Evolutionary conservation across 1,284 basidiomycete species (phyloP).

Genomic region (Phaffia rhodozyma): DNA sequence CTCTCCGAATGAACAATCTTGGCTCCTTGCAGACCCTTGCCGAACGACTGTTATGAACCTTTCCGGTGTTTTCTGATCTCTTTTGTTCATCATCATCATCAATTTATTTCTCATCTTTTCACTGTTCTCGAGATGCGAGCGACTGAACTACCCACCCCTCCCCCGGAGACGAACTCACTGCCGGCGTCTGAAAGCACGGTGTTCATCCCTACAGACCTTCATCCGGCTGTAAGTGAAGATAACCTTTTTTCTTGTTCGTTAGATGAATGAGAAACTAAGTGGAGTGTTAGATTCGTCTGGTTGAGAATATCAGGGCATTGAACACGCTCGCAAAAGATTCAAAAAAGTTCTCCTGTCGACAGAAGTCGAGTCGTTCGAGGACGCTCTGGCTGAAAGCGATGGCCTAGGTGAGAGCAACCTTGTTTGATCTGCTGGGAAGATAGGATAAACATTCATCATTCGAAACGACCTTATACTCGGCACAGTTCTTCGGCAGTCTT

Average conservation of each 20-base stretch:
- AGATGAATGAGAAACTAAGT: neutral
- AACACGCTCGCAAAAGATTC: slow-evolving; percentile 27
- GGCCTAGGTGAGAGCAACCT: slow-evolving; percentile 14
- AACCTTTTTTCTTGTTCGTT: neutral
- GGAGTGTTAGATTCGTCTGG: neutral
- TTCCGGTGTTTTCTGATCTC: too few species aligned
- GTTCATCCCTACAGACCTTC: slow-evolving; percentile 28
- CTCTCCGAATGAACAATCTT: too few species aligned
- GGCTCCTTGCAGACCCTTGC: too few species aligned
- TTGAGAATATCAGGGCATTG: slow-evolving; percentile 21
- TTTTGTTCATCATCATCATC: too few species aligned
- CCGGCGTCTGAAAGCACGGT: slow-evolving; percentile 25
- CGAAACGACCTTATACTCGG: slow-evolving; percentile 28
- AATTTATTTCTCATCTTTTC: too few species aligned
- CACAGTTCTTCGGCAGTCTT: slow-evolving; percentile 25
- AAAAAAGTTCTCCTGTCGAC: slow-evolving; percentile 23
- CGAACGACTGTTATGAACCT: too few species aligned
- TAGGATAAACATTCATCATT: neutral
- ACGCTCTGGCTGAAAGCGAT: slow-evolving; percentile 24
- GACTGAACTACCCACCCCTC: too few species aligned
- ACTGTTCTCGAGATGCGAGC: too few species aligned
- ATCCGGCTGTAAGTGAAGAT: slow-evolving; percentile 18
- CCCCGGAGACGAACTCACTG: neutral
- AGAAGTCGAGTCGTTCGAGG: slow-evolving; percentile 22
- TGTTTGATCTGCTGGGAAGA: neutral